Conservation (phyloP, 495 filamentous ascomycete genomes). For the Penicillium coprophilum region DNA sequence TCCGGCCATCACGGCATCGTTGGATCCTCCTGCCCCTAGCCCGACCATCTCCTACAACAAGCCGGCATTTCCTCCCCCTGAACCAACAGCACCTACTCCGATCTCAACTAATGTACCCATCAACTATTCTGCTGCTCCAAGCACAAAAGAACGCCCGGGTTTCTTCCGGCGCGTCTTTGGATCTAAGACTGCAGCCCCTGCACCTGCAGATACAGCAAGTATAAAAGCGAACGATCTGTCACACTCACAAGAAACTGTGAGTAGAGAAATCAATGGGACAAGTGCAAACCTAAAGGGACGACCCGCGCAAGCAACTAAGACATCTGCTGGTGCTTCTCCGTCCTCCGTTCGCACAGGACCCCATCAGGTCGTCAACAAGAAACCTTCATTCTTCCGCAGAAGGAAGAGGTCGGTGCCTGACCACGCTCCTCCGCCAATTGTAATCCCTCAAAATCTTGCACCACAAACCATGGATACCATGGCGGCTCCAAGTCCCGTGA, state of each 20-base stretch:
- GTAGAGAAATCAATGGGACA: slow-evolving; percentile 24
- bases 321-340: slow-evolving; percentile 27
- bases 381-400: slow-evolving; percentile 89
- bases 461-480: slow-evolving; percentile 30
- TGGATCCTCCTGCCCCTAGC: slow-evolving; percentile 49
- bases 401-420: slow-evolving; percentile 82
- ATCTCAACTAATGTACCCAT: slow-evolving; percentile 9
- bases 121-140: slow-evolving; percentile 1
- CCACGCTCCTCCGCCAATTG: slow-evolving; percentile 49
- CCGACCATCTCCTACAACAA: slow-evolving; percentile 56
- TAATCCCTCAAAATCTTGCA: slow-evolving; percentile 40
- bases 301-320: slow-evolving; percentile 29
- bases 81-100: slow-evolving; percentile 24
- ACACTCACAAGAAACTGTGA: slow-evolving; percentile 31
- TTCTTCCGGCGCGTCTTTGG: slow-evolving; percentile 94
- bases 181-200: slow-evolving; percentile 37
- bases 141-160: slow-evolving; percentile 68
- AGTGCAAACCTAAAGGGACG: slow-evolving; percentile 24
- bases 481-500: slow-evolving; percentile 69
- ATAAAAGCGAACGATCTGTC: slow-evolving; percentile 24
- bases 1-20: slow-evolving; percentile 32
- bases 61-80: slow-evolving; percentile 36
- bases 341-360: slow-evolving; percentile 44
- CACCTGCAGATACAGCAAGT: slow-evolving; percentile 20
- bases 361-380: slow-evolving; percentile 74